Base-by-base conservation (phyloP, 23 red algal species). In the Pyropia yezoensis region DNA sequence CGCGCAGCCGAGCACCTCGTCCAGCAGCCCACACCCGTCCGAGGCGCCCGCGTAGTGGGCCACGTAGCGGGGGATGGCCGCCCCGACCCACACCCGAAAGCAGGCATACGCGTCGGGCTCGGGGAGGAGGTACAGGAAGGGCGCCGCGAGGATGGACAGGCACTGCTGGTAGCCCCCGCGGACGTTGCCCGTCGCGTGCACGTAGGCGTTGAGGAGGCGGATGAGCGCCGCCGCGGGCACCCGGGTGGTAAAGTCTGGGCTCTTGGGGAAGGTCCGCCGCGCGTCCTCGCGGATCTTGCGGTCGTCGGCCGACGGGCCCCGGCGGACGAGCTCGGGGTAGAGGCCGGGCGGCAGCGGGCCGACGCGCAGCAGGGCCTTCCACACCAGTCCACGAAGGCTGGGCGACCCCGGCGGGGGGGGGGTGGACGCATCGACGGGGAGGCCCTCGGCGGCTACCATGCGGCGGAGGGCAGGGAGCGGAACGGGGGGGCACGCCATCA, bases 101-200 rank as follows among this genome's bases (percentile, higher is more conserved):
- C 82, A 87, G 23, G 71, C 67, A 32, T 87, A 95, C 22, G 90
- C 90, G 68, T 95, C 90, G 27, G 90, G 90, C 50, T 95, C 90
- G 2, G 90, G 83, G 74, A 95, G 86, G 58, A 95, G 69, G 55
- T 88, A 95, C 66, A 95, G 34, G 59, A 95, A 95, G 45, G 90
- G 90, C 14, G 90, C 90, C 13, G 76, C 76, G 22, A 95, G 70
- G 18, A 87, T 28, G 71, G 69, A 78, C 90, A 95, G 86, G 34
- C 80, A 75, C 55, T 88, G 82, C 24, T 70, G 67, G 59, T 95
- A 95, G 18, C 75, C 30, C 33, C 77, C 82, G 21, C 61, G 50
- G 33, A 67, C 59, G 22, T 86, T 75, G 21, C 78, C 82, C 58
- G 70, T 74, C 16, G 72, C 61, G 57, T 78, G 80, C n/a, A 86